These are phyloP conservation scores for Saccharomycopsis schoenii DNA, from an alignment of 805 yeast species.

Conservation along the genomic window DNA sequence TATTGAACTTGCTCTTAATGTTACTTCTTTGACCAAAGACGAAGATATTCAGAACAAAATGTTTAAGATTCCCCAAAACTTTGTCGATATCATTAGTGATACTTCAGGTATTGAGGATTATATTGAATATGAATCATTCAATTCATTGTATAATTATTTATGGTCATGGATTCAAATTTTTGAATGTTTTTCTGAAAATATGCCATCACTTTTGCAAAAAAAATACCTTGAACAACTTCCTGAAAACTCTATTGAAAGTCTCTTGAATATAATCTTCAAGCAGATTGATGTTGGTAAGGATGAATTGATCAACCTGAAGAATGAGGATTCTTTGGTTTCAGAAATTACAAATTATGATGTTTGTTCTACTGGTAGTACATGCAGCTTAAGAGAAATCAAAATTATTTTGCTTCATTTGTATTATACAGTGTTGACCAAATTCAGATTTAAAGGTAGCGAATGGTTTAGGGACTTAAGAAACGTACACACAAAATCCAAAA, in stretches of 20 bases:
- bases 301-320: conserved; percentile 20
- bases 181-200: conserved; percentile 50
- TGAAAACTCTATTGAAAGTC: conserved; percentile 34
- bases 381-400: conserved; percentile 15
- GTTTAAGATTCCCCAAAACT: conserved; percentile 31
- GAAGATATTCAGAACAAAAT: conserved; percentile 21
- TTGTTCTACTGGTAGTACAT: neutral
- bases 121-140: conserved; percentile 28
- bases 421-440: conserved; percentile 37
- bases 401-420: conserved; percentile 40
- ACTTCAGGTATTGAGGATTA: conserved; percentile 27
- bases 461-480: conserved; percentile 72
- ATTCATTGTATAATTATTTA: conserved; percentile 30
- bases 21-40: conserved; percentile 21
- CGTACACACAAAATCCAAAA: conserved; percentile 45
- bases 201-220: conserved; percentile 51
- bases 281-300: conserved; percentile 34
- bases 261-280: conserved; percentile 46
- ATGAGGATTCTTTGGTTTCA: neutral
- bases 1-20: conserved; percentile 37
- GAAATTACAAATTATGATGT: conserved; percentile 18
- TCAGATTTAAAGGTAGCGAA: conserved; percentile 47
- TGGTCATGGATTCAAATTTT: conserved; percentile 65
- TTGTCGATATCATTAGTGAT: conserved; percentile 29
- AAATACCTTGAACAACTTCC: conserved; percentile 48